Conservation (phyloP, 2,329 filamentous ascomycete species). For the Daldinia sp. region DNA sequence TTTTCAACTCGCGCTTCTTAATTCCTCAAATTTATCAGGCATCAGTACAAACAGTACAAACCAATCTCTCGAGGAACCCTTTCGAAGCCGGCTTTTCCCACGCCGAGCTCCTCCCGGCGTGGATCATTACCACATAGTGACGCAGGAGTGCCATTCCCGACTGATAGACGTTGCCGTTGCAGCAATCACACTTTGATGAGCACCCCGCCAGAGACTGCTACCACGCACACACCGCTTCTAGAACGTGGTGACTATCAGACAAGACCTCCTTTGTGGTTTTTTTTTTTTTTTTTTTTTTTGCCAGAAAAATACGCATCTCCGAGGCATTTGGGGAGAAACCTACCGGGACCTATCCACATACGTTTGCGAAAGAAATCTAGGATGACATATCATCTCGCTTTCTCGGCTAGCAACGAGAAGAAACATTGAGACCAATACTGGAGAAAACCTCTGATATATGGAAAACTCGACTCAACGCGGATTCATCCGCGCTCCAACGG, state of each 20-base stretch:
- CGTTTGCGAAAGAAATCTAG: background rate
- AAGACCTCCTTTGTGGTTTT: too few relatives aligned
- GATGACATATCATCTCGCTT: background rate
- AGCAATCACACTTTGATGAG: constrained; percentile 16
- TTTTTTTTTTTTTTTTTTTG: background rate
- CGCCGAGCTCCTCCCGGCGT: constrained; percentile 16
- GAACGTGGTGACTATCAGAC: constrained; percentile 8
- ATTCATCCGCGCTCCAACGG: background rate
- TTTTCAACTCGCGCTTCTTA: background rate
- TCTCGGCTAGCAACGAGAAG: background rate
- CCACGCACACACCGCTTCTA: constrained; percentile 2
- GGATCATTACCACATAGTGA: constrained; percentile 20
- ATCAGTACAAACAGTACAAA: constrained; percentile 10
- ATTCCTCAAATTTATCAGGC: constrained; percentile 1
- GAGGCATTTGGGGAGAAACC: constrained; percentile 4
- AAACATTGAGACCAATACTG: background rate
- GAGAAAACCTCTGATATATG: background rate
- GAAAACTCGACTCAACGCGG: background rate
- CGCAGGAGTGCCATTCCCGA: constrained; percentile 16
- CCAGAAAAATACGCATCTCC: background rate
- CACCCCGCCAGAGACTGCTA: constrained; percentile 8
- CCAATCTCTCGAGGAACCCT: constrained; percentile 6
- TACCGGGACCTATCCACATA: background rate
- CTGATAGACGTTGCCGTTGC: constrained; percentile 16
- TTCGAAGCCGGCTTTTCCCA: constrained; percentile 8